Conservation (phyloP, 805 yeast genomes). For the Pichia exigua region DNA sequence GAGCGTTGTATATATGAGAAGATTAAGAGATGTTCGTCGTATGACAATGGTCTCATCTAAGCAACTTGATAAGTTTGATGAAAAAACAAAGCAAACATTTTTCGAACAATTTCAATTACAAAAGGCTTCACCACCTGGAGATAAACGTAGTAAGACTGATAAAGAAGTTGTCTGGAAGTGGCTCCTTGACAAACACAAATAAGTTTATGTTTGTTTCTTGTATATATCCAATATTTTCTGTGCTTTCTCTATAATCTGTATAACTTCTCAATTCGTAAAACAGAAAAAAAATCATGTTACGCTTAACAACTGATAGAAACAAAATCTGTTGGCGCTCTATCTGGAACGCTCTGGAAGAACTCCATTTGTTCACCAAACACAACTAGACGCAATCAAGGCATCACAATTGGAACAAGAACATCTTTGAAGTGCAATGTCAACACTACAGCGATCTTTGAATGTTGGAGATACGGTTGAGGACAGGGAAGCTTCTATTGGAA, state of each 20-base stretch:
- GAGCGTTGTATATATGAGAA: constrained; percentile 48
- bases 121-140: not conserved
- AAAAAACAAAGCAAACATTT: constrained; percentile 14
- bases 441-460: not conserved
- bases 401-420: not conserved
- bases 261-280: not conserved
- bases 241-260: not conserved
- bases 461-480: not conserved
- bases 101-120: constrained; percentile 9
- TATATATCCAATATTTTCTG: not conserved
- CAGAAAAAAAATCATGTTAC: not conserved
- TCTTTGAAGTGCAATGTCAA: not conserved
- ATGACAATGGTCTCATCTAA: constrained; percentile 49
- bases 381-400: not conserved
- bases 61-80: constrained; percentile 23
- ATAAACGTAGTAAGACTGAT: constrained; percentile 14
- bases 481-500: not conserved
- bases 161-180: constrained; percentile 49
- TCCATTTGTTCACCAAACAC: not conserved
- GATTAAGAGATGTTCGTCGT: constrained; percentile 53
- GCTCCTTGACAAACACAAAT: constrained; percentile 38
- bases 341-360: not conserved
- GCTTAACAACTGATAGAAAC: not conserved
- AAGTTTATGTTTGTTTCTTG: not conserved
- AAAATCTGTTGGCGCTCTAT: not conserved